Evolutionary conservation across 78 protist species (phyloP).

Genomic region (Dictyostelium brefeldianum): DNA sequence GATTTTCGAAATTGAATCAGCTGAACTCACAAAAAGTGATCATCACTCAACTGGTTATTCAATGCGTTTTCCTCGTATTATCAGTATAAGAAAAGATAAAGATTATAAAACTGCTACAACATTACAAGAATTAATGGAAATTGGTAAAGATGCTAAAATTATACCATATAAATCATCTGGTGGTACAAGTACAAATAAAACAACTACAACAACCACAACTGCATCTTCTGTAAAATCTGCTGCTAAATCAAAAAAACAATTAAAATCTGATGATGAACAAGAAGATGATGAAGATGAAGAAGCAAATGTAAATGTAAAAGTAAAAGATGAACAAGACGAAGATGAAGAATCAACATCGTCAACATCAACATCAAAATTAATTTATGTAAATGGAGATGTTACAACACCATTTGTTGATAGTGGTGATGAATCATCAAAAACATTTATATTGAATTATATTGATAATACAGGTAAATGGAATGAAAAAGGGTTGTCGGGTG

Average conservation of each 20-base stretch:
- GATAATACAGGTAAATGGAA: constrained; percentile 79
- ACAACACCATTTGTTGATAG: constrained; percentile 6
- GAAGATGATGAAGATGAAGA: neutral
- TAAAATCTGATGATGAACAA: neutral
- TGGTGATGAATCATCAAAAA: neutral
- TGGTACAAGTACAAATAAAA: neutral
- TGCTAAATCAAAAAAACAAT: neutral
- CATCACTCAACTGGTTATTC: constrained; percentile 85
- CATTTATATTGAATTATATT: constrained; percentile 43
- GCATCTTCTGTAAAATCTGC: neutral
- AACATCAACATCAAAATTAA: constrained; percentile 14
- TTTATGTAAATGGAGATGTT: constrained; percentile 22
- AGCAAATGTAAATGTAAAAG: neutral
- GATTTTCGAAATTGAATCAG: constrained; percentile 87
- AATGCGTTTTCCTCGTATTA: constrained; percentile 89
- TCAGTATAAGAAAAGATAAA: constrained; percentile 83
- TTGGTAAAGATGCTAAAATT: constrained; percentile 69
- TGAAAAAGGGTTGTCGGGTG: constrained; percentile 45
- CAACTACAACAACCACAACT: constrained; percentile 53
- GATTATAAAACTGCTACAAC: constrained; percentile 77
- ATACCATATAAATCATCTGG: neutral
- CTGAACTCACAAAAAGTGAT: constrained; percentile 83
- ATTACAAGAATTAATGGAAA: constrained; percentile 29
- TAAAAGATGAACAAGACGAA: neutral
- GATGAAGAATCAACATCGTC: neutral